Evolutionary conservation across 2,329 filamentous ascomycete species (phyloP), one percentile per base, ranked within the genome.

Genomic region (Phialophora tarda): DNA sequence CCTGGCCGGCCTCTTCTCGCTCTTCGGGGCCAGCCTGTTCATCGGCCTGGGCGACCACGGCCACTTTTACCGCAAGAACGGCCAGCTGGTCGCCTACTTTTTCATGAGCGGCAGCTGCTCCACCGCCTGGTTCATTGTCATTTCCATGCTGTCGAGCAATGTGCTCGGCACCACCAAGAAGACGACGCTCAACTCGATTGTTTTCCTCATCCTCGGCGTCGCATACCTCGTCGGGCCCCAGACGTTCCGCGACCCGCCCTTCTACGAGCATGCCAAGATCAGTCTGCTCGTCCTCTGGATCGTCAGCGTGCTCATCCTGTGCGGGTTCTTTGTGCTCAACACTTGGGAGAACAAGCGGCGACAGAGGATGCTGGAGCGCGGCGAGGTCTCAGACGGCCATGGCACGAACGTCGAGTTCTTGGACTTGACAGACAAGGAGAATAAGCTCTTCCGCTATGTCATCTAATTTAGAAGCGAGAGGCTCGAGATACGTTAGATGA

Each of bases 371-470:
- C 56, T 59, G 17, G 56, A 59, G 56, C 38, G 56, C 14, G 56
- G 56, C 7, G 56, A 59, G 38, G 48, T 59, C 23, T 59, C 56
- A 7, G 56, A 59, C 56, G 56, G 56, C 17, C 56, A 59, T 30
- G 56, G 56, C 23, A 59, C 56, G 4, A 59, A 59, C 21, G 56
- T 59, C 38, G 56, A 59, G 38, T 59, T 59, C 14, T 47, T 59
- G 56, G 56, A 59, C 12, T 59, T 59, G 56, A 59, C 56, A 21
- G 56, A 59, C 38, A 59, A 59, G 38, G 56, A 59, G 56, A 59
- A 59, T 12, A 59, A 59, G 56, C 24, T 59, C 6, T 59, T 59
- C 34, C 56, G 56, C 11, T 59, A 59, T 59, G 56, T 59, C 12
- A 59, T 59, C 5, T 59, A 12, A 47, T 11, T 28, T 48, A 12